Conservation (phyloP, 441 rosid genomes). For the Dalechampia spathulata region DNA sequence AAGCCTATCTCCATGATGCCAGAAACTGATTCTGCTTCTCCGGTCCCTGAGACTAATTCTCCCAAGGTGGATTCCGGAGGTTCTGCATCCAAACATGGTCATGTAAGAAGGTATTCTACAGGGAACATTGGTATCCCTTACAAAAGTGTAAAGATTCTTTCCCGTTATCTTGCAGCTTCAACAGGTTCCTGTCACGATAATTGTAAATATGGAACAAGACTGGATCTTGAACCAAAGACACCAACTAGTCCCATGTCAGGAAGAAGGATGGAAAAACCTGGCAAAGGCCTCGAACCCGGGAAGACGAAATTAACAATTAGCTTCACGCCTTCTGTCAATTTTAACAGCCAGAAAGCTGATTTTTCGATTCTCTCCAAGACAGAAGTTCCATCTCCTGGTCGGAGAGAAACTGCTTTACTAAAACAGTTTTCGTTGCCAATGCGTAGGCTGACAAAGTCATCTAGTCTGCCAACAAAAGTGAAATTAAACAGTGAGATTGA, state of each 20-base stretch:
- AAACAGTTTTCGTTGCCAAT: constrained; percentile 20
- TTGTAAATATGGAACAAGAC: constrained; percentile 60
- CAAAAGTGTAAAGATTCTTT: constrained; percentile 30
- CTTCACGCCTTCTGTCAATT: constrained; percentile 19
- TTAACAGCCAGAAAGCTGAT: constrained; percentile 15
- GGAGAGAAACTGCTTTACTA: constrained; percentile 19
- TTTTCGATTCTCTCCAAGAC: constrained; percentile 15
- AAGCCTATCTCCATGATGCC: constrained; percentile 3
- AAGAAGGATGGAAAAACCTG: constrained; percentile 18
- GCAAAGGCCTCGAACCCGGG: constrained; percentile 13
- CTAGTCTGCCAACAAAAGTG: constrained; percentile 1
- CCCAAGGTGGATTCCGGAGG: background rate
- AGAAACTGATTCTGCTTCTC: background rate
- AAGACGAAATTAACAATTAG: constrained; percentile 23
- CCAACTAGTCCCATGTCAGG: constrained; percentile 15
- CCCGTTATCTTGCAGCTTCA: constrained; percentile 60
- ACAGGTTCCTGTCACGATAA: constrained; percentile 72
- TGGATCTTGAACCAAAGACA: constrained; percentile 30
- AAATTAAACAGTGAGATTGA: too few species aligned
- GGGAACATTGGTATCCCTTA: constrained; percentile 31
- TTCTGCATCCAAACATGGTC: constrained; percentile 17
- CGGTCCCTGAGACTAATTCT: background rate
- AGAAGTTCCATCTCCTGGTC: constrained; percentile 14
- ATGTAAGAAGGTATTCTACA: constrained; percentile 35
- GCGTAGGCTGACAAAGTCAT: constrained; percentile 5